These are phyloP conservation scores for Abrus precatorius DNA, from an alignment of 306 rosid genomes.

Conservation along the genomic window DNA sequence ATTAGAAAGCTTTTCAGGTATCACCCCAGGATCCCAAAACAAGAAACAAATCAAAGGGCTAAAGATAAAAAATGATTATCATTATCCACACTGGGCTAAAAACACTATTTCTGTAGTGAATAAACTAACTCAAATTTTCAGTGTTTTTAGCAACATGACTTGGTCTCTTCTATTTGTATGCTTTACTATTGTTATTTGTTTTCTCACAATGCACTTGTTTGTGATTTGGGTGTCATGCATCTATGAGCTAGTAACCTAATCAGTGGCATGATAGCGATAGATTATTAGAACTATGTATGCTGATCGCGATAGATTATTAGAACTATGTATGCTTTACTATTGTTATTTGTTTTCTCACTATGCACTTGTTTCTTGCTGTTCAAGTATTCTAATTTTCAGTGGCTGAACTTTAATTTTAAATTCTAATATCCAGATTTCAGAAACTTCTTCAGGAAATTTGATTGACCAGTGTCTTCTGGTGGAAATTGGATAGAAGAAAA, in stretches of 20 bases:
- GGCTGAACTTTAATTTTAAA: neutral
- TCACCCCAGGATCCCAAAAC: neutral
- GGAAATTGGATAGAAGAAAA: conserved; percentile 16
- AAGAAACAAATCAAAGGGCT: conserved; percentile 16
- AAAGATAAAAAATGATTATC: neutral
- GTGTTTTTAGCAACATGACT: conserved; percentile 14
- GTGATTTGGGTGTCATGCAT: neutral
- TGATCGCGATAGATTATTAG: too few relatives aligned
- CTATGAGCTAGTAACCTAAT: neutral
- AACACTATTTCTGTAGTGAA: conserved; percentile 7
- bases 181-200: conserved; percentile 4
- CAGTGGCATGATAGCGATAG: too few relatives aligned
- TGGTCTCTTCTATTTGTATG: neutral
- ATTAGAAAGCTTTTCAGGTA: conserved; percentile 12
- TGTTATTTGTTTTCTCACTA: neutral
- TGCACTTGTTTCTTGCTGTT: neutral
- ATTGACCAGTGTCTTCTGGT: neutral
- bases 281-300: neutral
- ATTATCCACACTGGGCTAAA: conserved; percentile 1
- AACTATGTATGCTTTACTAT: conserved; percentile 14
- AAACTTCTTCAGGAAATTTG: neutral
- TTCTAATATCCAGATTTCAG: neutral
- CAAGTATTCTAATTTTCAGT: neutral
- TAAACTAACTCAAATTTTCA: neutral
- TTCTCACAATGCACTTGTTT: neutral